Conservation (phyloP, 1,284 basidiomycete species). For the Bjerkandera adusta region DNA sequence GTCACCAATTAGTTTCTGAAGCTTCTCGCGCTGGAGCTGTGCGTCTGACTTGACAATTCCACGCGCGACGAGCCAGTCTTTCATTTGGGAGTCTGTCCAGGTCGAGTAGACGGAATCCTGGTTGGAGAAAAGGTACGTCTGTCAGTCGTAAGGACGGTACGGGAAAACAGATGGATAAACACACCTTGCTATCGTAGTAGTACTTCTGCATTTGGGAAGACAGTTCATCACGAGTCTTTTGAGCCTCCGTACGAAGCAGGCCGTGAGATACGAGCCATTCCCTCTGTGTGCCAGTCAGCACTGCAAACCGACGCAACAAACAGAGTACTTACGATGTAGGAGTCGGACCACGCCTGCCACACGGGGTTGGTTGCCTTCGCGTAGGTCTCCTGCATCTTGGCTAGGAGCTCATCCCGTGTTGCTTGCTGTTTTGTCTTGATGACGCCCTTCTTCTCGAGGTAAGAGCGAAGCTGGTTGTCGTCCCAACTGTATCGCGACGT, state of each 20-base stretch:
- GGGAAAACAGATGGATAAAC: background rate
- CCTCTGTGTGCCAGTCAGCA: constrained; percentile 40
- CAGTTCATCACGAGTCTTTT: constrained; percentile 72
- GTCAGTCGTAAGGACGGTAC: background rate
- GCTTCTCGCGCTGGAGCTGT: constrained; percentile 71
- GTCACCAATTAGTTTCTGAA: constrained; percentile 70
- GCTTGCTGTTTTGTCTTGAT: constrained; percentile 64
- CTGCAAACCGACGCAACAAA: background rate
- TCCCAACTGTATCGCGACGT: constrained; percentile 52
- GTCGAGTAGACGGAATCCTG: constrained; percentile 59
- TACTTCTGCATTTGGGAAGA: constrained; percentile 72
- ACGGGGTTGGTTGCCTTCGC: constrained; percentile 57
- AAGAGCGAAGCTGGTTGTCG: constrained; percentile 67
- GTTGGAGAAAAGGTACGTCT: constrained; percentile 5
- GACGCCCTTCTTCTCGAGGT: constrained; percentile 74
- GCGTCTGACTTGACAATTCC: constrained; percentile 70
- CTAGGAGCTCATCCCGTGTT: constrained; percentile 66
- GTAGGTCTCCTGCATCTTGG: constrained; percentile 70
- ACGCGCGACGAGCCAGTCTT: constrained; percentile 71
- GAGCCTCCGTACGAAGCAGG: constrained; percentile 55
- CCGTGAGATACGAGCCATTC: constrained; percentile 84
- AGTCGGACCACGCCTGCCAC: constrained; percentile 86
- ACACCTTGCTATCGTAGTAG: constrained; percentile 61
- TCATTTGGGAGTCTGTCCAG: constrained; percentile 71
- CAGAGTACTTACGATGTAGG: constrained; percentile 63